Conservation (phyloP, 2,329 filamentous ascomycete genomes). For the Penicillium fuscoglaucum region DNA sequence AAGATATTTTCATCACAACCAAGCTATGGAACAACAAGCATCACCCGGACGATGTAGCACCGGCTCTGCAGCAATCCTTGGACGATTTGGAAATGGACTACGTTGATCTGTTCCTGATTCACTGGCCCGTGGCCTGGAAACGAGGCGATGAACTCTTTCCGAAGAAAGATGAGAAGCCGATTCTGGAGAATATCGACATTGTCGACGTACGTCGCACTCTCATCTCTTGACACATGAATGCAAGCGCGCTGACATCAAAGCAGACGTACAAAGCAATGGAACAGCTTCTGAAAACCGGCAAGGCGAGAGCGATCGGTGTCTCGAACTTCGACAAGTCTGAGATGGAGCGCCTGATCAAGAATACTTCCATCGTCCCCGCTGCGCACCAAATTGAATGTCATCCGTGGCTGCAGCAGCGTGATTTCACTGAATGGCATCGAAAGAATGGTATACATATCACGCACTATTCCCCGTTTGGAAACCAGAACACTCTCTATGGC, state of each 20-base stretch:
- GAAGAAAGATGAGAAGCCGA: conserved; percentile 46
- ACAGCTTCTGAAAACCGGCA: conserved; percentile 42
- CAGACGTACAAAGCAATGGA: conserved; percentile 55
- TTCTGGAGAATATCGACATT: conserved; percentile 49
- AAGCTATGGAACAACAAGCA: conserved; percentile 69
- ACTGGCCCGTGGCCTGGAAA: conserved; percentile 61
- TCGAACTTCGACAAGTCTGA: conserved; percentile 54
- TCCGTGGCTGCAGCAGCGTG: conserved; percentile 53
- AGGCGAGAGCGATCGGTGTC: conserved; percentile 54
- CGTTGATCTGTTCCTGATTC: conserved; percentile 69
- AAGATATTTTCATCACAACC: conserved; percentile 66
- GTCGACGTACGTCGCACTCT: conserved; percentile 44
- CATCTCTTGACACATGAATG: not conserved
- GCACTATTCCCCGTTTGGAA: conserved; percentile 58
- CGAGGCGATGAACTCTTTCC: conserved; percentile 51
- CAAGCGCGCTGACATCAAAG: not conserved
- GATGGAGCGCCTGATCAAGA: conserved; percentile 49
- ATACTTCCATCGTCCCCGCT: conserved; percentile 48
- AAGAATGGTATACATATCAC: conserved; percentile 54
- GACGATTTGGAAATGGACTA: conserved; percentile 65
- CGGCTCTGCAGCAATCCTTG: conserved; percentile 61
- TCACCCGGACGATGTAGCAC: conserved; percentile 61
- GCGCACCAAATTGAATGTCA: conserved; percentile 56
- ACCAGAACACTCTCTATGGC: conserved; percentile 53
- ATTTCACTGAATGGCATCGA: conserved; percentile 52